Evolutionary conservation across 495 filamentous ascomycete species (phyloP).

Genomic region (Pseudoneurospora amorphoporcata): DNA sequence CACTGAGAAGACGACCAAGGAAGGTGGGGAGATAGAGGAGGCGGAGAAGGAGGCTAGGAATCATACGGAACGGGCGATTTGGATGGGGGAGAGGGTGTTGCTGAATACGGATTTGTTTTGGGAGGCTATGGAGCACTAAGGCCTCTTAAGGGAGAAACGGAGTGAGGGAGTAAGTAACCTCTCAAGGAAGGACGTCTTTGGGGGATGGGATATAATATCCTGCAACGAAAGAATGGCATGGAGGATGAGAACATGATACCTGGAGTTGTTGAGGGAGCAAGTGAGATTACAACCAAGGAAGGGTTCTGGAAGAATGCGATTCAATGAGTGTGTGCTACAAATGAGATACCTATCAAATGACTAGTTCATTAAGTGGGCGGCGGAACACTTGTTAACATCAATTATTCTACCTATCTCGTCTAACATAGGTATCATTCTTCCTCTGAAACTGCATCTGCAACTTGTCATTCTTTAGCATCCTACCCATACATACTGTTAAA

Average conservation of each 20-base stretch:
- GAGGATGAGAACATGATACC: not conserved
- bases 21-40: conserved; percentile 7
- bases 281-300: not conserved
- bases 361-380: too few relatives aligned
- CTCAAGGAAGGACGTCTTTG: not conserved
- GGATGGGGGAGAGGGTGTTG: conserved; percentile 68
- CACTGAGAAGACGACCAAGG: conserved; percentile 11
- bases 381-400: too few relatives aligned
- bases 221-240: too few relatives aligned
- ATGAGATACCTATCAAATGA: not conserved
- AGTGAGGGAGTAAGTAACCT: too few relatives aligned
- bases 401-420: too few relatives aligned
- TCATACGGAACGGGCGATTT: conserved; percentile 72
- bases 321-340: not conserved
- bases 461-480: too few relatives aligned
- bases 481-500: too few relatives aligned
- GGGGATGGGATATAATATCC: too few relatives aligned
- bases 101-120: conserved; percentile 58
- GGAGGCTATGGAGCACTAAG: conserved; percentile 4
- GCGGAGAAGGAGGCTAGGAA: conserved; percentile 42
- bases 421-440: too few relatives aligned
- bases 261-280: not conserved
- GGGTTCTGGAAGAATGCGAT: not conserved
- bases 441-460: too few relatives aligned
- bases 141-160: too few relatives aligned